Conservation (phyloP, 2,329 filamentous ascomycete species). For the Nemania serpens region DNA sequence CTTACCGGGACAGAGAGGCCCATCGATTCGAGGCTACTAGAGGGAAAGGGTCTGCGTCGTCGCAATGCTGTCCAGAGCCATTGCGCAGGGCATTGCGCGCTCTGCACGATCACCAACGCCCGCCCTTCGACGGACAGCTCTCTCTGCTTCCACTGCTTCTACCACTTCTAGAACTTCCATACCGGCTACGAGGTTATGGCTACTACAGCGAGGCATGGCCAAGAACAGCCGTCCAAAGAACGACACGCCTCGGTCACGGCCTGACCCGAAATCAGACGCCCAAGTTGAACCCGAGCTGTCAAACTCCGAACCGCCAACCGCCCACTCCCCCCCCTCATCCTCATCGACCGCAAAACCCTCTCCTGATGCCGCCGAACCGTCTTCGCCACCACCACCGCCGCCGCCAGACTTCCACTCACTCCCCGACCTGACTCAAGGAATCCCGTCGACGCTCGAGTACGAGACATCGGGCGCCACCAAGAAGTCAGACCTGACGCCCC, state of each 20-base stretch:
- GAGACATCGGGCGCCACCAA: constrained; percentile 63
- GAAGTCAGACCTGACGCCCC: constrained; percentile 42
- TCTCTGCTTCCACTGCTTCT: constrained; percentile 27
- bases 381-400: constrained; percentile 38
- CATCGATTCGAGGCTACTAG: not conserved
- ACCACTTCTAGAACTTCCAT: constrained; percentile 40
- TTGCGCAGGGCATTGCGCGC: constrained; percentile 46
- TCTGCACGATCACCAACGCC: constrained; percentile 41
- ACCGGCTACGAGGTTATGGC: constrained; percentile 46
- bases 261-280: not conserved
- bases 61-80: constrained; percentile 48
- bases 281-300: constrained; percentile 10
- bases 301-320: not conserved
- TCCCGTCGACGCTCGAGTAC: constrained; percentile 85
- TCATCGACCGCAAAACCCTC: constrained; percentile 24
- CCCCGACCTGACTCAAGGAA: constrained; percentile 91
- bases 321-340: constrained; percentile 3
- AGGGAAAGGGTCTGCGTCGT: constrained; percentile 18
- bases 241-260: constrained; percentile 14
- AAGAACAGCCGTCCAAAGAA: constrained; percentile 42
- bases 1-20: not conserved
- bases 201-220: constrained; percentile 47
- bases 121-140: constrained; percentile 37
- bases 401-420: constrained; percentile 64
- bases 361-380: constrained; percentile 20